Base-by-base conservation (phyloP, 305 asterid species). In the Euphrasia arctica region DNA sequence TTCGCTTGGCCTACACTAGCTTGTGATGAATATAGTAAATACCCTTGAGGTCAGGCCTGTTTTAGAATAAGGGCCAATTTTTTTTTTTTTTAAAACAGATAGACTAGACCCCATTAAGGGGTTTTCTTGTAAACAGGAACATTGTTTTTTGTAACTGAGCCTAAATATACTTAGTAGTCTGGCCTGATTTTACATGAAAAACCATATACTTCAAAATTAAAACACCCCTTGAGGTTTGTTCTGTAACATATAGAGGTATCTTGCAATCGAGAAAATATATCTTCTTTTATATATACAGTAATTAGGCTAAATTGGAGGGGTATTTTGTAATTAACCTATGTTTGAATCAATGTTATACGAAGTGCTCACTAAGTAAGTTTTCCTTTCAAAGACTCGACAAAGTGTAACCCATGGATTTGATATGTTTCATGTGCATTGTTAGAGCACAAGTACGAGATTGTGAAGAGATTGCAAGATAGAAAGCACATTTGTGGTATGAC, bases 401-500 rank as follows among this genome's bases (percentile, higher is more conserved):
- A 43, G 13, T 9, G 13, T 43, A 43, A 43, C 12, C 50, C 50
- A 43, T 12, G 50, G 9, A 43, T 43, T 43, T 43, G 50, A 43
- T 43, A 43, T 43, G n/a, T 45, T 45, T n/a, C 14, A 4, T 47
- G 13, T n/a, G 15, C 13, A 12, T 47, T 15, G 5, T 4, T 36
- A 86, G 95, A 89, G 80, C 98, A 92, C 79, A 92, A 92, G 43
- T 89, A 89, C 3, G 96, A 92, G 85, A 91, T 91, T 28, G 97
- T 91, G 78, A 89, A 82, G 91, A 87, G 72, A 60, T 81, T 91
- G 55, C 97, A 91, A 62, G 97, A 87, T 54, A 81, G 61, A 71
- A 91, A 91, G 58, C 98, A 91, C 80, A 91, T 91, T 0, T 82
- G 90, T 60, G 97, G 98, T 43, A 91, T 91, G 98, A 91, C 98